phyloP scores from a whole-genome alignment of 768 basidiomycete species.

The Naganishia antarctica region DNA sequence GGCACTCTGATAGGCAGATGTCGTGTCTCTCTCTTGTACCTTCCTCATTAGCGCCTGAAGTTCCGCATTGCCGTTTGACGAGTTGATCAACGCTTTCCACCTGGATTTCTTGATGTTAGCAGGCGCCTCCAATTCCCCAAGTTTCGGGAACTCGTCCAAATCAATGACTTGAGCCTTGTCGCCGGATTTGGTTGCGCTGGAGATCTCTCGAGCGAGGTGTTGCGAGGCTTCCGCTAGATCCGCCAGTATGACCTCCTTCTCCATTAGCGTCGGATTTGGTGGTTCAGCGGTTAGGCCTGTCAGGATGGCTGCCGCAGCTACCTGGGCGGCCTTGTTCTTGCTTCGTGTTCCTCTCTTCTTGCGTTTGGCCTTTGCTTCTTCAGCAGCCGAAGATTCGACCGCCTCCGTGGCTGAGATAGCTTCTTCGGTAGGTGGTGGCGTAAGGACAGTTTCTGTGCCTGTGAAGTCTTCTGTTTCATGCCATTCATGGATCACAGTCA shows the following conservation, averaged over 20 bases:
- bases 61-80: conserved; percentile 41
- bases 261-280: conserved; percentile 46
- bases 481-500: conserved; percentile 6
- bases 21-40: conserved; percentile 42
- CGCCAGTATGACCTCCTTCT: conserved; percentile 52
- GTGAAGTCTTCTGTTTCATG: conserved; percentile 29
- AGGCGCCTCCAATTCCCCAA: conserved; percentile 37
- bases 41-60: conserved; percentile 43
- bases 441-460: conserved; percentile 17
- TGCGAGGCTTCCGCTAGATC: conserved; percentile 76
- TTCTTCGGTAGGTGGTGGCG: conserved; percentile 19
- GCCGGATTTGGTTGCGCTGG: conserved; percentile 35
- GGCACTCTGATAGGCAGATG: conserved; percentile 58
- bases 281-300: conserved; percentile 25
- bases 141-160: conserved; percentile 52
- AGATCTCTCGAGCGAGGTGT: conserved; percentile 72
- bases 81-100: conserved; percentile 72
- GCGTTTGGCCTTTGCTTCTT: conserved; percentile 56
- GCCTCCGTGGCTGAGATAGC: background rate
- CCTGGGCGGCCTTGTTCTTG: conserved; percentile 64
- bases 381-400: conserved; percentile 4
- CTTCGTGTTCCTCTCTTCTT: conserved; percentile 72
- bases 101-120: conserved; percentile 65
- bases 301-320: conserved; percentile 38
- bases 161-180: conserved; percentile 31